phyloP scores from a whole-genome alignment of 352 stramenopile species.

The Phytophthora pistaciae region DNA sequence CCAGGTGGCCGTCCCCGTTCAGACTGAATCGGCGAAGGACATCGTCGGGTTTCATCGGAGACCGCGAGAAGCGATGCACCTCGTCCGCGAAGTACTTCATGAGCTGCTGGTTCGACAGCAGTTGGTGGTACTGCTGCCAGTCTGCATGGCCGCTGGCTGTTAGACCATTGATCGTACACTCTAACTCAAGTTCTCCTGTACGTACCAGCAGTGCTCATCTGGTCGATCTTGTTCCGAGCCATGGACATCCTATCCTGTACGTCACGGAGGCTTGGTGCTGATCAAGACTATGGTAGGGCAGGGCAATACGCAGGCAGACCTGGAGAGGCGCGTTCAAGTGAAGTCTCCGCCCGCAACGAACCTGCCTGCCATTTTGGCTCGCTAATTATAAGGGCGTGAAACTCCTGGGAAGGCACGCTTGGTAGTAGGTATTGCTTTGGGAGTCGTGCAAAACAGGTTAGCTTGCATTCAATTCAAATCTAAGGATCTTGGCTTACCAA shows the following conservation, averaged over 20 bases:
- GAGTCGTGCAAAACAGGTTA: no score
- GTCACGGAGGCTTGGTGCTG: background rate
- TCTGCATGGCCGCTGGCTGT: slow-evolving; percentile 28
- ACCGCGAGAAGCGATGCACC: slow-evolving; percentile 67
- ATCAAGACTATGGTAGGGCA: slow-evolving; percentile 2
- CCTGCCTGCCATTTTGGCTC: background rate
- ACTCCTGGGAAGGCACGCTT: slow-evolving; percentile 25
- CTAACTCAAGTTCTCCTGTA: no score
- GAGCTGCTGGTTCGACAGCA: slow-evolving; percentile 63
- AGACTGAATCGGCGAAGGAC: slow-evolving; percentile 78
- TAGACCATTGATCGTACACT: slow-evolving; percentile 3
- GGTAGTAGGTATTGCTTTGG: no score
- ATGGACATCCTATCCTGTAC: slow-evolving; percentile 52
- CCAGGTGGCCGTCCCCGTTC: slow-evolving; percentile 78
- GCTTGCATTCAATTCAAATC: no score
- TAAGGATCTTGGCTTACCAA: no score
- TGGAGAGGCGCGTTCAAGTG: slow-evolving; percentile 22
- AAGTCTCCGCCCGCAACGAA: background rate
- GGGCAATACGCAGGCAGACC: slow-evolving; percentile 2
- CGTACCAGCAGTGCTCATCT: slow-evolving; percentile 75
- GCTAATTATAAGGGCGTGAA: slow-evolving; percentile 15
- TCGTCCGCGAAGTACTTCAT: slow-evolving; percentile 72
- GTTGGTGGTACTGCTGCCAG: slow-evolving; percentile 77
- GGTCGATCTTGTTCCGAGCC: slow-evolving; percentile 75
- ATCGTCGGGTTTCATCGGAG: slow-evolving; percentile 73